Evolutionary conservation across 129 eudicot species (phyloP), one percentile per base, ranked within the genome.

Genomic region (Centaurea solstitialis): DNA sequence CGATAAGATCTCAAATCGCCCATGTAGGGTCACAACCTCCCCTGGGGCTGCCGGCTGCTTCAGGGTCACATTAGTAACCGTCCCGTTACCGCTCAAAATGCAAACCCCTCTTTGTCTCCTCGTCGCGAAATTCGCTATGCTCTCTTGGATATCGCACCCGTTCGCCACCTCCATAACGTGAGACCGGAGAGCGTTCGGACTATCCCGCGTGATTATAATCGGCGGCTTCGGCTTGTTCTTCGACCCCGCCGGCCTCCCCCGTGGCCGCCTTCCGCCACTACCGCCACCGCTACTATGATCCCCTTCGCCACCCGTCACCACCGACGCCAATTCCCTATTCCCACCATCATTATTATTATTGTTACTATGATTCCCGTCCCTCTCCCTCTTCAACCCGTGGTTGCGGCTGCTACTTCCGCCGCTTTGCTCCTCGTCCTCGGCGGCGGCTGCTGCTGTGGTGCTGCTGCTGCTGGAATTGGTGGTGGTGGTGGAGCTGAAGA

Each of bases 221-320:
- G 98, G 98, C 1, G 98, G 97, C 57, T 94, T 94, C 1, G 97
- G 96, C 73, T 92, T 94, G 86, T 94, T 94, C 65, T 92, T 94
- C 15, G 98, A 94, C 9, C 98, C 98, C 0, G 98, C 88, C 1
- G 98, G 98, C 7, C 98, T 82, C 0, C 98, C 98, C 0, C 98
- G 82, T 3, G 98, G 97, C 40, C 91, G 78, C 76, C 98, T 82
- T 1, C 79, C 84, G 35, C 85, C 91, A 65, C 84, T 79, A 1
- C 80, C 90, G 4, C 80, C 84, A 15, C 85, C 69, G 21, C 82
- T 41, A 50, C 88, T 78, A 15, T 57, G 77, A 75, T 79, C 89
- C 15, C 87, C 89, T 35, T 83, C 93, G 2, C 85, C 86, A 1
- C 86, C 90, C 0, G 74, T 80, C 73, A 78, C 70, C 37, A 77